Evolutionary conservation across 345 rosid genomes (phyloP).

Genomic region (Anastatica hierochuntica): DNA sequence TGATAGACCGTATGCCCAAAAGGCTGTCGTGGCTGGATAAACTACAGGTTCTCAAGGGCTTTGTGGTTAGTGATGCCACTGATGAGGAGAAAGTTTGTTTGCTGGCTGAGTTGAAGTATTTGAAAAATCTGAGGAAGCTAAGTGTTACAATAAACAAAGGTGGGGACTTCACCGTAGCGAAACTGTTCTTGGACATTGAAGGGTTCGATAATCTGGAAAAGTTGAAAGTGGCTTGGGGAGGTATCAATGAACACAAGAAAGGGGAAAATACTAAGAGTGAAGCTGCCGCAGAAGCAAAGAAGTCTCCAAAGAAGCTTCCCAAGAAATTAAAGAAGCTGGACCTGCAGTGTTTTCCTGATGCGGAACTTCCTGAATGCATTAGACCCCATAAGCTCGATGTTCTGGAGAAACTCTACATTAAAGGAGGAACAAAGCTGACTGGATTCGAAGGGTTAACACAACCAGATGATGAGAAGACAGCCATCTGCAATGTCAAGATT

Average conservation of each 20-base stretch:
- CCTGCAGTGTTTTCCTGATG: slow-evolving; percentile 25
- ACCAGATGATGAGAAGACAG: not conserved
- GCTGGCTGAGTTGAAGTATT: slow-evolving; percentile 1
- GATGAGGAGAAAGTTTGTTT: slow-evolving; percentile 9
- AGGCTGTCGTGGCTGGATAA: slow-evolving; percentile 24
- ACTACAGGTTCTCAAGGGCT: slow-evolving; percentile 57
- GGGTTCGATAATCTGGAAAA: slow-evolving; percentile 3
- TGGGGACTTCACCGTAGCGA: not conserved
- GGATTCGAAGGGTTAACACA: not conserved
- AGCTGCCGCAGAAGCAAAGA: not conserved
- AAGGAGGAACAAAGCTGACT: slow-evolving; percentile 26
- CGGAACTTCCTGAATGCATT: slow-evolving; percentile 14
- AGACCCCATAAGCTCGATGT: not conserved
- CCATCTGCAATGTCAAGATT: not conserved
- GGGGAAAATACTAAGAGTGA: not conserved
- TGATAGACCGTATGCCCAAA: slow-evolving; percentile 43
- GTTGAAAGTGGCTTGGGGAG: slow-evolving; percentile 38
- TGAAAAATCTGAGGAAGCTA: slow-evolving; percentile 30
- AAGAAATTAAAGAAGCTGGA: slow-evolving; percentile 21
- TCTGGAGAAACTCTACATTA: slow-evolving; percentile 28
- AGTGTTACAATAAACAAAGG: slow-evolving; percentile 26
- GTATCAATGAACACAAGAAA: slow-evolving; percentile 1
- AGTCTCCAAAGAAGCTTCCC: slow-evolving; percentile 9
- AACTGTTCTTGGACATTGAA: not conserved
- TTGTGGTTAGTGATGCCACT: slow-evolving; percentile 33